Evolutionary conservation across 208 protist genomes (phyloP).

Genomic region (Phytomonas francai): DNA sequence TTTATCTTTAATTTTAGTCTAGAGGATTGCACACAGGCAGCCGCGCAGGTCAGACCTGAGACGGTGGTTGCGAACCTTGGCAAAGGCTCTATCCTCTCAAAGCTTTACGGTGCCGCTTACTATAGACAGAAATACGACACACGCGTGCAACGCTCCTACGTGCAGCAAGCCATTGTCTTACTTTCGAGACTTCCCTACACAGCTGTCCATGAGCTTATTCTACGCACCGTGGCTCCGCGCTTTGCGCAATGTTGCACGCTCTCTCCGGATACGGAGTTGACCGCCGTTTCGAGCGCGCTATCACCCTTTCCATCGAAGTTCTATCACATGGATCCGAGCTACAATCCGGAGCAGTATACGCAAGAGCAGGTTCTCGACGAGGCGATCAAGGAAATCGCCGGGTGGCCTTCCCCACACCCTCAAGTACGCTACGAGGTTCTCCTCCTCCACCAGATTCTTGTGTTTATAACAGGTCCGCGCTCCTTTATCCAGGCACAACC

Average conservation of each 20-base stretch:
- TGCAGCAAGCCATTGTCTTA: slow-evolving; percentile 82
- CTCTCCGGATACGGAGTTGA: slow-evolving; percentile 65
- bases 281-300: slow-evolving; percentile 52
- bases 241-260: slow-evolving; percentile 76
- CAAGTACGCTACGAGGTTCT: slow-evolving; percentile 61
- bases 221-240: slow-evolving; percentile 69
- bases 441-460: slow-evolving; percentile 57
- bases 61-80: slow-evolving; percentile 13
- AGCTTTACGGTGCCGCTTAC: slow-evolving; percentile 69
- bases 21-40: slow-evolving; percentile 35
- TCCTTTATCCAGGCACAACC: slow-evolving; percentile 10
- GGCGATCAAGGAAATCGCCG: slow-evolving; percentile 51
- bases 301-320: slow-evolving; percentile 44
- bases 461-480: slow-evolving; percentile 56
- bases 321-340: slow-evolving; percentile 60
- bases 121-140: slow-evolving; percentile 80
- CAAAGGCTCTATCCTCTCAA: slow-evolving; percentile 10
- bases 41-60: slow-evolving; percentile 17
- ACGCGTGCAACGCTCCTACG: slow-evolving; percentile 69
- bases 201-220: slow-evolving; percentile 69
- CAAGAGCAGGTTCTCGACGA: slow-evolving; percentile 58
- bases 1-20: slow-evolving; percentile 84
- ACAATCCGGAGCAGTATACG: slow-evolving; percentile 53
- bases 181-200: slow-evolving; percentile 71
- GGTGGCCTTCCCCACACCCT: slow-evolving; percentile 76